Conservation (phyloP, 2,329 filamentous ascomycete genomes). For the Penicillium hordei region DNA sequence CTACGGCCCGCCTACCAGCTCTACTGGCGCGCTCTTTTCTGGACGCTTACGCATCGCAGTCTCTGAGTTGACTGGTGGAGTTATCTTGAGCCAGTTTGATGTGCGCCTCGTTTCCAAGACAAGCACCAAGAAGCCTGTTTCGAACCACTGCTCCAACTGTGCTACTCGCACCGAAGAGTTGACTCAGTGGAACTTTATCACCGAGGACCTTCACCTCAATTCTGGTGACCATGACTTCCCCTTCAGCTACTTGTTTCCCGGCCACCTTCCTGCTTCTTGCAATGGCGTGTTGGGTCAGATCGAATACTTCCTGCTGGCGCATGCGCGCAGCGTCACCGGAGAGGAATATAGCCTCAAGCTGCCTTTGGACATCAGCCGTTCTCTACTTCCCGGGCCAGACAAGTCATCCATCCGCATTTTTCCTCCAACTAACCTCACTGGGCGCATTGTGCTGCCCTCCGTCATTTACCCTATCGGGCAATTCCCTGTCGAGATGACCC, state of each 20-base stretch:
- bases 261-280: constrained; percentile 80
- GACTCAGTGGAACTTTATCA: constrained; percentile 75
- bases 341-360: constrained; percentile 66
- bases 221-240: constrained; percentile 73
- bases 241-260: constrained; percentile 82
- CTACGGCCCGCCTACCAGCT: constrained; percentile 71
- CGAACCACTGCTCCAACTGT: constrained; percentile 76
- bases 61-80: constrained; percentile 59
- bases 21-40: constrained; percentile 80
- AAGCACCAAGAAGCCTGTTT: constrained; percentile 78
- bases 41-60: constrained; percentile 76
- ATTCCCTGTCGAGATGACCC: constrained; percentile 74
- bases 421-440: constrained; percentile 90
- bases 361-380: constrained; percentile 72
- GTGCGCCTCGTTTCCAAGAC: constrained; percentile 70
- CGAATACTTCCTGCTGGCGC: constrained; percentile 74
- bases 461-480: constrained; percentile 83
- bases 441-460: constrained; percentile 75
- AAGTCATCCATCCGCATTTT: constrained; percentile 93
- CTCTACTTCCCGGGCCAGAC: constrained; percentile 73
- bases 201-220: constrained; percentile 46
- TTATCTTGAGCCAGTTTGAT: constrained; percentile 68
- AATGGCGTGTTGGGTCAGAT: constrained; percentile 71
- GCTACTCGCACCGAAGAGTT: constrained; percentile 69
- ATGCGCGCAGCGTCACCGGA: constrained; percentile 60